Percentiles rank a stretch among this genome's conserved stretches.
Conservation (phyloP, 306 rosid genomes). For the Sindora glabra region DNA sequence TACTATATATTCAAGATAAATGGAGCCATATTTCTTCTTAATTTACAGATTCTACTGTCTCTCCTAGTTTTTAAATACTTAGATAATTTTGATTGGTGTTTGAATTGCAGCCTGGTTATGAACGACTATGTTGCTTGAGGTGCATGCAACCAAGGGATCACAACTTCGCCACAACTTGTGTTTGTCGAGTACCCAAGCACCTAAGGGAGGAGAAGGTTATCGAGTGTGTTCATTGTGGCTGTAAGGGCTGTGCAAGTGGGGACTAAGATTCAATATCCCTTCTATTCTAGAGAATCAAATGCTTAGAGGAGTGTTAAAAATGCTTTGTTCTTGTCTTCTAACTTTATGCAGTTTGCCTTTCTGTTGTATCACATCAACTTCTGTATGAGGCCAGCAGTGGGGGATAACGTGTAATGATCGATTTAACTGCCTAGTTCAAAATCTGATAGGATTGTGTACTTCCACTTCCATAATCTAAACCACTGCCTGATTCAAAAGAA, state of each 20-base stretch:
- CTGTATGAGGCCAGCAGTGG: too few relatives aligned
- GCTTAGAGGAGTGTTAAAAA: too few relatives aligned
- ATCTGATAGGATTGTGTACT: too few relatives aligned
- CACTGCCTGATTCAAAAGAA: too few relatives aligned
- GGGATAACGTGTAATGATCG: too few relatives aligned
- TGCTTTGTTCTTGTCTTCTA: too few relatives aligned
- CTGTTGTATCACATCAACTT: too few relatives aligned
- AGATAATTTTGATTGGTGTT: neutral
- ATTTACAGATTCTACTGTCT: neutral
- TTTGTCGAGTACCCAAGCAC: slow-evolving; percentile 86
- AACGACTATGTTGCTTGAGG: slow-evolving; percentile 75
- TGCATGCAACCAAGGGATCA: slow-evolving; percentile 94
- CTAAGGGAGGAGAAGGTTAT: slow-evolving; percentile 82
- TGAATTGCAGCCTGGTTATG: slow-evolving; percentile 76
- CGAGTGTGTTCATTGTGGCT: slow-evolving; percentile 89
- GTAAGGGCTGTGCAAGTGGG: slow-evolving; percentile 90
- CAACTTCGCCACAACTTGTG: slow-evolving; percentile 83
- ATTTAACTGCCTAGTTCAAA: too few relatives aligned
- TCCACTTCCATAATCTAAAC: too few relatives aligned
- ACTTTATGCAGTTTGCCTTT: too few relatives aligned
- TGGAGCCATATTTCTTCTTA: neutral
- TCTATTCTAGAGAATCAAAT: neutral
- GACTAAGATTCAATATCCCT: slow-evolving; percentile 31
- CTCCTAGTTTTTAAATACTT: neutral
- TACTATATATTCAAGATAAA: neutral